Percentiles rank a stretch among this genome's conserved stretches.
Evolutionary conservation across 371 early-diverging fungal species (phyloP).

Genomic region (Mucor plumbeus): DNA sequence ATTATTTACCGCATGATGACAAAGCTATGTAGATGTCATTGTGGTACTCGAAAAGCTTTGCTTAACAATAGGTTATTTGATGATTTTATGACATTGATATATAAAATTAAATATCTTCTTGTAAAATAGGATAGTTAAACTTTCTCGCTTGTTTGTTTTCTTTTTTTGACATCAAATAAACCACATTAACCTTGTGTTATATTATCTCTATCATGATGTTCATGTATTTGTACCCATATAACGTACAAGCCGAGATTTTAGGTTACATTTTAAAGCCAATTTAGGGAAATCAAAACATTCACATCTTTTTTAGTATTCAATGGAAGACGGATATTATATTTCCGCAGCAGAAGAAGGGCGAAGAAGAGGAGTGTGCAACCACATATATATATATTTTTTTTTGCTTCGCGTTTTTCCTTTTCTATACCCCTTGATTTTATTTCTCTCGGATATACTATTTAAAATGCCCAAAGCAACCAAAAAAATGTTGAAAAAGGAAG

Average conservation of each 20-base stretch:
- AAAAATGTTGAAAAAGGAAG: not conserved
- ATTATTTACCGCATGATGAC: not conserved
- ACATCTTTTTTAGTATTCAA: not conserved
- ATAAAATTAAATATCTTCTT: not conserved
- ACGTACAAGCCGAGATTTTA: slow-evolving; percentile 1
- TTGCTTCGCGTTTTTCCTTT: slow-evolving; percentile 1
- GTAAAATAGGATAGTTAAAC: not conserved
- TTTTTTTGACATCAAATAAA: not conserved
- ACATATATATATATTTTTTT: not conserved
- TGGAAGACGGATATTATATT: not conserved
- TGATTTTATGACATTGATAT: not conserved
- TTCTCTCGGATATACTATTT: not conserved
- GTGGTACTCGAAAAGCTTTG: not conserved
- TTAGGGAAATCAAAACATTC: slow-evolving; percentile 6
- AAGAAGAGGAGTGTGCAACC: too few relatives aligned
- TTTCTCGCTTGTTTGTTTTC: not conserved
- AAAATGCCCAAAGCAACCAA: not conserved
- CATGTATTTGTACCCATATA: not conserved
- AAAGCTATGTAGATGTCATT: not conserved
- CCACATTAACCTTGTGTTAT: not conserved
- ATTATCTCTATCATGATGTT: not conserved
- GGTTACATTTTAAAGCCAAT: not conserved
- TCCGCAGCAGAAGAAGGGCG: not conserved
- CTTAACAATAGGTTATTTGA: not conserved
- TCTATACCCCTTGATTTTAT: not conserved